phyloP scores from a whole-genome alignment of 306 rosid genomes.

The Dryas octopetala region DNA sequence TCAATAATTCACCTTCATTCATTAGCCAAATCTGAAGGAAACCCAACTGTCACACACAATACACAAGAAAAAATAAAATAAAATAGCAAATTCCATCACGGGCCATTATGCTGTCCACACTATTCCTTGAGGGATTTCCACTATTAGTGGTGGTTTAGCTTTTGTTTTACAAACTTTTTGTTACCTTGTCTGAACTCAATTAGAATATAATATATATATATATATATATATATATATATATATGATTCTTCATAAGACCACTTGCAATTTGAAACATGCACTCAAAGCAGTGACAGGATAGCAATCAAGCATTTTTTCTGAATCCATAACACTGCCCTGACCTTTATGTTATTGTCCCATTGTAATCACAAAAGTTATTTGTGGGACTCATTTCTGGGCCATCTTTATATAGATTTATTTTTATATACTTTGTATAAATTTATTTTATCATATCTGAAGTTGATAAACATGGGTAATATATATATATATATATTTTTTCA shows the following conservation, averaged over 20 bases:
- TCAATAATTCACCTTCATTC: background rate
- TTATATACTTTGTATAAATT: too few relatives aligned
- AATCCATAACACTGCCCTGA: background rate
- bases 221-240: too few relatives aligned
- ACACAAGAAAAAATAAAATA: background rate
- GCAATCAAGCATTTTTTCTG: background rate
- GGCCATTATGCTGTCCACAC: background rate
- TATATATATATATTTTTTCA: too few relatives aligned
- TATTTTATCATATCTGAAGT: too few relatives aligned
- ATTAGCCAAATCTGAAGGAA: slow-evolving; percentile 6
- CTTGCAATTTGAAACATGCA: background rate
- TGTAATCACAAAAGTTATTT: too few relatives aligned
- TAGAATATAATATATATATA: background rate
- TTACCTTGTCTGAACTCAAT: background rate
- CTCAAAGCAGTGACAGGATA: background rate
- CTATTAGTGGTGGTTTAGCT: slow-evolving; percentile 11
- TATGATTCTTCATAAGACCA: slow-evolving; percentile 11
- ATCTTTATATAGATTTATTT: too few relatives aligned
- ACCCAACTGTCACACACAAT: background rate
- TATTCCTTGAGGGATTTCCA: slow-evolving; percentile 9
- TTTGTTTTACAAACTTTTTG: background rate
- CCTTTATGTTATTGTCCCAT: too few relatives aligned
- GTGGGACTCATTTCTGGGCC: too few relatives aligned
- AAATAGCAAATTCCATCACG: slow-evolving; percentile 5
- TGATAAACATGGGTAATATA: too few relatives aligned